phyloP scores from a whole-genome alignment of 495 filamentous ascomycete species.

The Apiosordaria backusii region DNA sequence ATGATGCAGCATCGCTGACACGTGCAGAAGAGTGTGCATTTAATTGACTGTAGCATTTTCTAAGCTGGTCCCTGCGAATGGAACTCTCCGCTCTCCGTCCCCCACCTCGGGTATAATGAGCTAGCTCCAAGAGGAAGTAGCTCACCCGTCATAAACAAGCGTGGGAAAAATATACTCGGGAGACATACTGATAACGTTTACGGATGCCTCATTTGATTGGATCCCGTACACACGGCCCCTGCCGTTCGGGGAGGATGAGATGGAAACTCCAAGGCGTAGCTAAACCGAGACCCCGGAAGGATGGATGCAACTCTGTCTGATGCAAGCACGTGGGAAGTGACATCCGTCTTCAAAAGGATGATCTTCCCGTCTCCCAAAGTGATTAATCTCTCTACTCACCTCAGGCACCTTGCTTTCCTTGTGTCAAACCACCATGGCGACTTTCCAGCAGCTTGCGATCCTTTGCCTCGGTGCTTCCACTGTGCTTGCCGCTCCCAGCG shows the following conservation, averaged over 20 bases:
- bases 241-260: not conserved
- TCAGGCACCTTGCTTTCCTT: not conserved
- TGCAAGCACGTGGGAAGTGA: not conserved
- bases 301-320: not conserved
- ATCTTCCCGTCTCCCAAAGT: not conserved
- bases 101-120: not conserved
- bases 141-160: not conserved
- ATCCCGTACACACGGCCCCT: not conserved
- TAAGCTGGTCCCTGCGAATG: not conserved
- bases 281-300: not conserved
- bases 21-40: not conserved
- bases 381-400: not conserved
- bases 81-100: not conserved
- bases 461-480: constrained; percentile 13
- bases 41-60: not conserved
- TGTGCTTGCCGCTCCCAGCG: constrained; percentile 23
- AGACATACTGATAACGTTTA: not conserved
- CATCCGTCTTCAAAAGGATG: not conserved
- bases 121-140: not conserved
- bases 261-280: not conserved
- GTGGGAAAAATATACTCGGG: not conserved
- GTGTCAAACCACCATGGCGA: constrained; percentile 6
- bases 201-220: not conserved
- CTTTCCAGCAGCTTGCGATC: constrained; percentile 9
- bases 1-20: not conserved